A percentile compares a stretch with the other conserved stretches of the same genome.
These are phyloP conservation scores for Microbotryomycetes sp. DNA, from an alignment of 1,284 basidiomycete genomes.

Conservation along the genomic window DNA sequence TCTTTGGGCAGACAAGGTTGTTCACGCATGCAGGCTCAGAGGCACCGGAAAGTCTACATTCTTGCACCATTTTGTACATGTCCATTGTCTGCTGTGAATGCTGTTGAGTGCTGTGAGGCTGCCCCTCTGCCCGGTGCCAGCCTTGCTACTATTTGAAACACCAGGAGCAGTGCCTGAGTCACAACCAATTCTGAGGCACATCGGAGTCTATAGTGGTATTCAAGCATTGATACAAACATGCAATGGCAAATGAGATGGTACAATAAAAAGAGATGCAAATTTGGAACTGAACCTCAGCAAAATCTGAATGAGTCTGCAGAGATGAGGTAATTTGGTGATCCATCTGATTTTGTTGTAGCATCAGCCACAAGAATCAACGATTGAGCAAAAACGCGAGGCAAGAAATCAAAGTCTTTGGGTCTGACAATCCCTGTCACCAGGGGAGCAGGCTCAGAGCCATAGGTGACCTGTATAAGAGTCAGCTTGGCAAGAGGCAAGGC, in stretches of 20 bases:
- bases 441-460: constrained; percentile 57
- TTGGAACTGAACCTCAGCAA: not conserved
- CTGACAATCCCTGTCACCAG: constrained; percentile 46
- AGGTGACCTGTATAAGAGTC: constrained; percentile 50
- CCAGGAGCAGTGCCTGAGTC: too few relatives aligned
- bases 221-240: not conserved
- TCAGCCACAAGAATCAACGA: constrained; percentile 59
- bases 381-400: constrained; percentile 74
- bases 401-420: constrained; percentile 57
- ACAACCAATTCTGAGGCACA: too few relatives aligned
- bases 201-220: too few relatives aligned
- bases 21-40: too few relatives aligned
- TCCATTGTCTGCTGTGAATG: too few relatives aligned
- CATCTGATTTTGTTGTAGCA: not conserved
- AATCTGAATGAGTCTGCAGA: constrained; percentile 28
- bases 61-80: too few relatives aligned
- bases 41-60: too few relatives aligned
- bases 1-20: too few relatives aligned
- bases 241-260: not conserved
- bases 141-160: not conserved
- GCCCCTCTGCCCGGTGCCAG: not conserved
- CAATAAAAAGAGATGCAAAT: not conserved
- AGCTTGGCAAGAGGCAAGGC: not conserved
- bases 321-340: constrained; percentile 9
- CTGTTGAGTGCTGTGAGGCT: not conserved